phyloP scores from a whole-genome alignment of 2,329 filamentous ascomycete genomes.

The Lasiodiplodia theobromae region DNA sequence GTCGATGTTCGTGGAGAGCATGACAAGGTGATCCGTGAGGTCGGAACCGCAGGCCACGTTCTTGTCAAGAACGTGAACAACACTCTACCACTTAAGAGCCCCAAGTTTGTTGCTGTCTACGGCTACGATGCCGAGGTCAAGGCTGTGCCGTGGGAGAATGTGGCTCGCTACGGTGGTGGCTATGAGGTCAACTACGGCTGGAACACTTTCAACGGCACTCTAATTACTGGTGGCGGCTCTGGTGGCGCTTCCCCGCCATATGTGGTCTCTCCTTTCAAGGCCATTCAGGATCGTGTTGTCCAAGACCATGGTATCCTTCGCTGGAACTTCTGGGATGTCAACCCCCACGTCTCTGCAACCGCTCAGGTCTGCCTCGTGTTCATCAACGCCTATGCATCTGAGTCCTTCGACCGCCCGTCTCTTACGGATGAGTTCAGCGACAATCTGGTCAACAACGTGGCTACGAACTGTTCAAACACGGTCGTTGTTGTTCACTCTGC shows the following conservation, averaged over 20 bases:
- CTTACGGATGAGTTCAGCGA: slow-evolving; percentile 54
- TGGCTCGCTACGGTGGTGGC: slow-evolving; percentile 46
- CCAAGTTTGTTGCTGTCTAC: slow-evolving; percentile 48
- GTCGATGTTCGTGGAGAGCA: slow-evolving; percentile 51
- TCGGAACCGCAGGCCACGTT: slow-evolving; percentile 50
- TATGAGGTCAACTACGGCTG: slow-evolving; percentile 50
- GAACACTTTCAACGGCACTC: slow-evolving; percentile 53
- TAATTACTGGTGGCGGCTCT: slow-evolving; percentile 49
- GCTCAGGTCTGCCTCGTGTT: slow-evolving; percentile 64
- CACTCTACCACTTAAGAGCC: slow-evolving; percentile 58
- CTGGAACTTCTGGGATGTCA: slow-evolving; percentile 45
- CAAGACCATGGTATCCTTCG: slow-evolving; percentile 42
- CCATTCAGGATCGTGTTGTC: slow-evolving; percentile 43
- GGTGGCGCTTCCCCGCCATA: slow-evolving; percentile 50
- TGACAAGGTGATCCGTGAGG: slow-evolving; percentile 47
- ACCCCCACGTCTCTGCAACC: slow-evolving; percentile 42
- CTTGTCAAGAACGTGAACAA: slow-evolving; percentile 62
- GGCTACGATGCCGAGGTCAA: slow-evolving; percentile 50
- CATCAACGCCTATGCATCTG: slow-evolving; percentile 61
- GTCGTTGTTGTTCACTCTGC: slow-evolving; percentile 55
- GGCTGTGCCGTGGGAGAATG: slow-evolving; percentile 46
- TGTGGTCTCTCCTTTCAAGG: slow-evolving; percentile 51
- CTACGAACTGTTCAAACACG: slow-evolving; percentile 57
- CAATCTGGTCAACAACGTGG: slow-evolving; percentile 53
- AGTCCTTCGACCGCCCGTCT: slow-evolving; percentile 52